Conservation (phyloP, 2,329 filamentous ascomycete genomes). For the Aspergillus sp. region DNA sequence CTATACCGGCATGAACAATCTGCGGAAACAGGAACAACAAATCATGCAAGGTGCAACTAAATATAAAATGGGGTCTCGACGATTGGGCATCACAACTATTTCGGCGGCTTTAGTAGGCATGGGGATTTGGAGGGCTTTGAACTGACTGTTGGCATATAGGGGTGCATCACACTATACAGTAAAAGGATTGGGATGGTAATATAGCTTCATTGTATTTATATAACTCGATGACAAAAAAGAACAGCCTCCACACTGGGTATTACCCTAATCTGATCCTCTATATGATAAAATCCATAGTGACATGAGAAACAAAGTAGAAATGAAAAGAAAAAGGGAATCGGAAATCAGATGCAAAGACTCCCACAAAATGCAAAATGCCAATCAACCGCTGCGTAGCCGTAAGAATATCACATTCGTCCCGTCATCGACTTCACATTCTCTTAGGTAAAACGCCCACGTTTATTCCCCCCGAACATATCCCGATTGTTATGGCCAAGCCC, state of each 20-base stretch:
- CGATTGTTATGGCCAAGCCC: slow-evolving; percentile 32
- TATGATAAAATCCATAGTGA: slow-evolving; percentile 20
- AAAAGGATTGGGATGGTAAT: neutral
- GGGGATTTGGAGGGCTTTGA: slow-evolving; percentile 60
- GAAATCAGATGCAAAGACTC: slow-evolving; percentile 23
- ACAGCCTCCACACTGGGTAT: slow-evolving; percentile 30
- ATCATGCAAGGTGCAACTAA: slow-evolving; percentile 62
- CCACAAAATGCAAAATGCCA: slow-evolving; percentile 24
- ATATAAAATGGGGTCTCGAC: slow-evolving; percentile 64
- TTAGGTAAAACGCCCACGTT: slow-evolving; percentile 41
- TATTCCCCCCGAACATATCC: slow-evolving; percentile 39
- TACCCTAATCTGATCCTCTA: slow-evolving; percentile 26
- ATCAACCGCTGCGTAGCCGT: slow-evolving; percentile 25
- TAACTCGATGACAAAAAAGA: slow-evolving; percentile 9
- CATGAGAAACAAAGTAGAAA: slow-evolving; percentile 6
- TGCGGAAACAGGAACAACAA: slow-evolving; percentile 52
- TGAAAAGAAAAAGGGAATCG: slow-evolving; percentile 9
- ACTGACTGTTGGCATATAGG: slow-evolving; percentile 27
- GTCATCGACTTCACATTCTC: slow-evolving; percentile 22
- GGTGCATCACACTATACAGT: neutral
- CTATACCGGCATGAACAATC: slow-evolving; percentile 62
- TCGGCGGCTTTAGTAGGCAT: slow-evolving; percentile 61
- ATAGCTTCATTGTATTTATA: slow-evolving; percentile 4
- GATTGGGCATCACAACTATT: slow-evolving; percentile 58
- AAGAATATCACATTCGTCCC: slow-evolving; percentile 26